Evolutionary conservation across 129 eudicot genomes (phyloP).

Genomic region (Heracleum sosnowskyi): DNA sequence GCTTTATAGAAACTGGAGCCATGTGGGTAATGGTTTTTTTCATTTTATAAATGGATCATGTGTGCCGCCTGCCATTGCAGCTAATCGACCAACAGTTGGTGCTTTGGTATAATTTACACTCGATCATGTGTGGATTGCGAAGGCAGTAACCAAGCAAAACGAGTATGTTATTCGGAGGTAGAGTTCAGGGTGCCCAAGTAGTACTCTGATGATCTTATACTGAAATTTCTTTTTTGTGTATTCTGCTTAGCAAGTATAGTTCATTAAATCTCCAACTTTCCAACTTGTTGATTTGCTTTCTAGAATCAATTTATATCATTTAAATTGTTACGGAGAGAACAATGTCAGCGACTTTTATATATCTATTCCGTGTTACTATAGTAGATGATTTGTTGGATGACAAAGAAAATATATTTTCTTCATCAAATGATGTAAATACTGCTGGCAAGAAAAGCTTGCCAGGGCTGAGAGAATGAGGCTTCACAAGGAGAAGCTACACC

Average conservation of each 20-base stretch:
- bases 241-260: too few species aligned
- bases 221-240: too few species aligned
- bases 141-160: not conserved
- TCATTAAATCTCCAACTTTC: too few species aligned
- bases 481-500: not conserved
- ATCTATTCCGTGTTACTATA: too few species aligned
- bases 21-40: not conserved
- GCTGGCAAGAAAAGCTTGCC: not conserved
- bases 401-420: too few species aligned
- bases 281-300: not conserved
- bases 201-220: not conserved
- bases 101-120: not conserved
- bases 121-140: too few species aligned
- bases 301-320: too few species aligned
- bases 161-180: not conserved
- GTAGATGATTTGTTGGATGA: too few species aligned
- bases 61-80: not conserved
- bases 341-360: too few species aligned
- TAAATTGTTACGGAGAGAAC: too few species aligned
- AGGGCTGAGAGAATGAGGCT: not conserved
- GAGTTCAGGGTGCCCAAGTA: not conserved
- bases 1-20: not conserved
- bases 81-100: not conserved
- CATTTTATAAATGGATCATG: not conserved
- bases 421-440: not conserved